These are phyloP conservation scores for Populus ilicifolia DNA, from an alignment of 345 rosid genomes.

Conservation along the genomic window DNA sequence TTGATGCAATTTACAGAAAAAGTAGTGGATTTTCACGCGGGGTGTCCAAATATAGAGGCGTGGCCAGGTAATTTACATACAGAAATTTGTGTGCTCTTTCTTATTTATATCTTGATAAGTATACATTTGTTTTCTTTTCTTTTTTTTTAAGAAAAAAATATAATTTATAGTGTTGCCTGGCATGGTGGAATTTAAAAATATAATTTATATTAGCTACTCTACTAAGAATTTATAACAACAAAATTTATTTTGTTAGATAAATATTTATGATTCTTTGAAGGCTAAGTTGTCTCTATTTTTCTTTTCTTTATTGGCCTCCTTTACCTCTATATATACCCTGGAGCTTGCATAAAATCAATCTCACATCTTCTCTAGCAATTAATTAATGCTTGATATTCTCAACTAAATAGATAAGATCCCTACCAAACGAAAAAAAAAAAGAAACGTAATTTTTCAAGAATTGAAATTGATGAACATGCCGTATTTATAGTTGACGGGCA, in stretches of 20 bases:
- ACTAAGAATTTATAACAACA: too few species aligned
- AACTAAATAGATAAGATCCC: neutral
- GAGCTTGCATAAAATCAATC: too few species aligned
- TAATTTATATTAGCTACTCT: too few species aligned
- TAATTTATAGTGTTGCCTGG: too few species aligned
- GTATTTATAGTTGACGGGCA: too few species aligned
- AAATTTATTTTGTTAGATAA: too few species aligned
- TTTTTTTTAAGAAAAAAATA: neutral
- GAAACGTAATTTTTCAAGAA: neutral
- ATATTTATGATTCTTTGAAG: neutral
- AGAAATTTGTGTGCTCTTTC: neutral
- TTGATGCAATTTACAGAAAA: constrained; percentile 45
- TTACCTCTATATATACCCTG: too few species aligned
- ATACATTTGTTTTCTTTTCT: neutral
- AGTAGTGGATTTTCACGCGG: constrained; percentile 98
- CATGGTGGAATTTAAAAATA: too few species aligned
- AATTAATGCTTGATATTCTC: neutral
- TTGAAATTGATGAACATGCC: neutral
- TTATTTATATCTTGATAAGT: neutral
- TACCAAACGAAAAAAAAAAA: too few species aligned
- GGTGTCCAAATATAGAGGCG: constrained; percentile 91
- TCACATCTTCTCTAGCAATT: neutral
- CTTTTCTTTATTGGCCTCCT: too few species aligned
- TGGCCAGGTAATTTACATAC: constrained; percentile 59
- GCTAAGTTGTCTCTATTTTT: neutral